These are phyloP conservation scores for Meyerozyma athensensis DNA, from an alignment of 1,139 yeast species.

Conservation along the genomic window DNA sequence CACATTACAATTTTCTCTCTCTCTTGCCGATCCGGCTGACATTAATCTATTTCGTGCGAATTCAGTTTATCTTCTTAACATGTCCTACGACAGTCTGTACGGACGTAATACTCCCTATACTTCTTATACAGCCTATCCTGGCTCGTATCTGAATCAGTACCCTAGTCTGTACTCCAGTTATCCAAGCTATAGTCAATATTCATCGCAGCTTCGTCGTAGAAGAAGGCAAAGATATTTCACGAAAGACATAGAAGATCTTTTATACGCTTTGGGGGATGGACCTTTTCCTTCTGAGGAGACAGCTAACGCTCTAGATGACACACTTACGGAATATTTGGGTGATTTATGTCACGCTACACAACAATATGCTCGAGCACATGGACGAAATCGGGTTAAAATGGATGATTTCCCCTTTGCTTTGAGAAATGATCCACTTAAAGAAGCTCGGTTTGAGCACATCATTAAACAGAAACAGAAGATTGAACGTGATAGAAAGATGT, in stretches of 20 bases:
- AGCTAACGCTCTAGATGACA: slow-evolving; percentile 75
- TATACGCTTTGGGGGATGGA: slow-evolving; percentile 86
- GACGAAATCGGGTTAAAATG: slow-evolving; percentile 70
- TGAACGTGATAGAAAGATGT: slow-evolving; percentile 75
- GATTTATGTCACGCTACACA: slow-evolving; percentile 44
- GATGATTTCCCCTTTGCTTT: slow-evolving; percentile 87
- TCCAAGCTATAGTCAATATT: slow-evolving; percentile 3
- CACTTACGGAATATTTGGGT: slow-evolving; percentile 70
- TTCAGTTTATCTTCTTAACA: not conserved
- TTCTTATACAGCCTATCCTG: slow-evolving; percentile 1
- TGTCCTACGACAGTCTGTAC: not conserved
- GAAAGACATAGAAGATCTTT: slow-evolving; percentile 64
- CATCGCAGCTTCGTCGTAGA: slow-evolving; percentile 16
- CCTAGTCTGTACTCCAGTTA: slow-evolving; percentile 3
- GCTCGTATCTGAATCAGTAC: not conserved
- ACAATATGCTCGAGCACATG: slow-evolving; percentile 36
- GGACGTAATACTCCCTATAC: not conserved
- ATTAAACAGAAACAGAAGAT: slow-evolving; percentile 70
- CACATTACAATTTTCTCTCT: not conserved
- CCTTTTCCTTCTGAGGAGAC: slow-evolving; percentile 74
- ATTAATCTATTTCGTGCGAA: not conserved
- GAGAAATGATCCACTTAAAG: slow-evolving; percentile 74
- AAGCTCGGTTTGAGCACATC: slow-evolving; percentile 81
- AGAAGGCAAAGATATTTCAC: slow-evolving; percentile 46
- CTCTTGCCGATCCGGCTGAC: not conserved